A percentile compares a stretch with the other conserved stretches of the same genome.
Conservation (phyloP, 352 stramenopile species). For the Phytophthora meadii region DNA sequence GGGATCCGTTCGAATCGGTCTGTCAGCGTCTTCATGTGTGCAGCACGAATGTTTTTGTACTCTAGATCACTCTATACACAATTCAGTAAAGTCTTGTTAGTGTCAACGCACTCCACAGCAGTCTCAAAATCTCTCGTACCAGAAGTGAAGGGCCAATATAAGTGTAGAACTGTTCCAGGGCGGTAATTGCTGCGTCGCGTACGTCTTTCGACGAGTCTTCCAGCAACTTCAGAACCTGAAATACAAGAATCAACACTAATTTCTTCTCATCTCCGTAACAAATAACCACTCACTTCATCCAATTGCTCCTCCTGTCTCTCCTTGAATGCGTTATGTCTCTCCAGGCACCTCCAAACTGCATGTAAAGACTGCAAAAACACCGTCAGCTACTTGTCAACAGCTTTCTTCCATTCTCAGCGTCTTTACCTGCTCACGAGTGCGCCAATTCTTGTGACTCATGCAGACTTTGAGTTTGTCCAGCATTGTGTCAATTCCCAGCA, state of each 20-base stretch:
- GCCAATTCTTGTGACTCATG: constrained; percentile 84
- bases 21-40: constrained; percentile 80
- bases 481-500: constrained; percentile 63
- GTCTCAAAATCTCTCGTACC: constrained; percentile 37
- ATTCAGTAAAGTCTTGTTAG: neutral
- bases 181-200: constrained; percentile 68
- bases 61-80: constrained; percentile 63
- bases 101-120: neutral
- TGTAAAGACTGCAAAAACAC: constrained; percentile 54
- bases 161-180: constrained; percentile 79
- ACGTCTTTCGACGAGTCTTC: constrained; percentile 89
- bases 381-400: constrained; percentile 2
- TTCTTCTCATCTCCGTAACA: neutral
- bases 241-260: constrained; percentile 10
- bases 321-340: constrained; percentile 56
- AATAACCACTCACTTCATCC: constrained; percentile 48
- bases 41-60: constrained; percentile 73
- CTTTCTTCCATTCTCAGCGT: neutral
- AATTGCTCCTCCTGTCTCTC: constrained; percentile 64
- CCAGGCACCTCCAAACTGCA: constrained; percentile 70
- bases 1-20: constrained; percentile 56
- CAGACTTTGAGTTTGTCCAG: constrained; percentile 61
- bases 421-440: constrained; percentile 77
- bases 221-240: constrained; percentile 65
- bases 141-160: constrained; percentile 73